These are phyloP conservation scores for Fremontodendron californicum DNA, from an alignment of 345 rosid genomes.

Conservation along the genomic window DNA sequence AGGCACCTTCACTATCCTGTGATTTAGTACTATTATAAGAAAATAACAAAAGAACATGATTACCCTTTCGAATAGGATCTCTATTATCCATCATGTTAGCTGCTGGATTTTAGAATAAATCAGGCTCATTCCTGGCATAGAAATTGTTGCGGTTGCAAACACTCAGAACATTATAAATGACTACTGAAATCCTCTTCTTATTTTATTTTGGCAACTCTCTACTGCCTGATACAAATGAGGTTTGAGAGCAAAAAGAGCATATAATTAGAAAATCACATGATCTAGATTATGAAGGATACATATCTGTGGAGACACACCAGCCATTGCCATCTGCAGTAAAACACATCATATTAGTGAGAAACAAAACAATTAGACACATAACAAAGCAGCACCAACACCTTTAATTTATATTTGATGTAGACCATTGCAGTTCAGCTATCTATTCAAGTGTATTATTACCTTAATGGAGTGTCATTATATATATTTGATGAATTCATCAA, in stretches of 20 bases:
- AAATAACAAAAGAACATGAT: constrained; percentile 7
- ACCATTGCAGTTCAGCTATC: no score
- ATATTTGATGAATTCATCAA: no score
- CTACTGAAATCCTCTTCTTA: neutral
- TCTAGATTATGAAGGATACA: no score
- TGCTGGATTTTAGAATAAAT: constrained; percentile 61
- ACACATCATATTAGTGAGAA: no score
- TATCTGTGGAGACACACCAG: no score
- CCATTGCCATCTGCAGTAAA: no score
- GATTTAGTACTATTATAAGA: neutral
- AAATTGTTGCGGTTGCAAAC: constrained; percentile 71
- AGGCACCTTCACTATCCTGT: constrained; percentile 11
- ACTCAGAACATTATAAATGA: constrained; percentile 36
- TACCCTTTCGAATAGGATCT: constrained; percentile 71
- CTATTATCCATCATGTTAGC: constrained; percentile 57
- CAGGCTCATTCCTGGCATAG: constrained; percentile 65
- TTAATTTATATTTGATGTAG: no score
- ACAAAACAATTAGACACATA: no score
- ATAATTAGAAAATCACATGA: no score
- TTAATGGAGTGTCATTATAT: no score
- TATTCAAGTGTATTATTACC: no score
- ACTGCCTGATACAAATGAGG: neutral
- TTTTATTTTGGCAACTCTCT: neutral
- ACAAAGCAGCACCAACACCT: no score
- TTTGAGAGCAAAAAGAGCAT: neutral